Conservation (phyloP, 257 asterid species). For the Echium plantagineum region DNA sequence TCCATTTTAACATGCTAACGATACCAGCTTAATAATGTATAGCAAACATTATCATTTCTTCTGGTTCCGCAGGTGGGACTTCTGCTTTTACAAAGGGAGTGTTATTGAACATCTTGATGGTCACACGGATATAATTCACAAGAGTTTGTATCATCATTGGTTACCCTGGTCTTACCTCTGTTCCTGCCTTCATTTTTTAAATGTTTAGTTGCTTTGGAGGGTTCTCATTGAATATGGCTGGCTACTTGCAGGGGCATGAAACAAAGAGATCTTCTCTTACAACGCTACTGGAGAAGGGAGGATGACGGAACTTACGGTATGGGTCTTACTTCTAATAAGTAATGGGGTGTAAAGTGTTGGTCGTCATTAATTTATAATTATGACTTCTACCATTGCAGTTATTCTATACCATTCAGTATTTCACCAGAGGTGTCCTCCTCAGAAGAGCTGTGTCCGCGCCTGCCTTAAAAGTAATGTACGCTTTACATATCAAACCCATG, state of each 20-base stretch:
- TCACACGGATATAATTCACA: slow-evolving; percentile 90
- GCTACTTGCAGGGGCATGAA: slow-evolving; percentile 79
- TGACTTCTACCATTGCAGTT: slow-evolving; percentile 37
- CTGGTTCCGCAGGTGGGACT: slow-evolving; percentile 76
- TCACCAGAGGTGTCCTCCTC: slow-evolving; percentile 80
- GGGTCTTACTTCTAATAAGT: slow-evolving; percentile 12
- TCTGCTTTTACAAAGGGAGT: slow-evolving; percentile 74
- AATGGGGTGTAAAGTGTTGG: not conserved
- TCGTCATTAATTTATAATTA: not conserved
- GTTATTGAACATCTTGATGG: slow-evolving; percentile 96
- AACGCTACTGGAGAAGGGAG: slow-evolving; percentile 98
- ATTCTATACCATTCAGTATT: slow-evolving; percentile 85
- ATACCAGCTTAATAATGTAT: too few relatives aligned
- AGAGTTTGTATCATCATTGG: slow-evolving; percentile 69
- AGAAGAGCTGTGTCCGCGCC: slow-evolving; percentile 78
- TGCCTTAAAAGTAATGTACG: slow-evolving; percentile 99
- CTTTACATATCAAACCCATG: slow-evolving; percentile 26
- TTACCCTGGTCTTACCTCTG: slow-evolving; percentile 63
- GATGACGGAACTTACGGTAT: slow-evolving; percentile 96
- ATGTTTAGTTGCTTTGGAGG: not conserved
- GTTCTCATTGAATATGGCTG: slow-evolving; percentile 13
- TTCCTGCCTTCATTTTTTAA: slow-evolving; percentile 4
- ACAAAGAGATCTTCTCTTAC: slow-evolving; percentile 72
- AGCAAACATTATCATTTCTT: not conserved
- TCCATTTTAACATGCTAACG: too few relatives aligned